Conservation (phyloP, 129 eudicot genomes). For the Pittosporum tobira region DNA sequence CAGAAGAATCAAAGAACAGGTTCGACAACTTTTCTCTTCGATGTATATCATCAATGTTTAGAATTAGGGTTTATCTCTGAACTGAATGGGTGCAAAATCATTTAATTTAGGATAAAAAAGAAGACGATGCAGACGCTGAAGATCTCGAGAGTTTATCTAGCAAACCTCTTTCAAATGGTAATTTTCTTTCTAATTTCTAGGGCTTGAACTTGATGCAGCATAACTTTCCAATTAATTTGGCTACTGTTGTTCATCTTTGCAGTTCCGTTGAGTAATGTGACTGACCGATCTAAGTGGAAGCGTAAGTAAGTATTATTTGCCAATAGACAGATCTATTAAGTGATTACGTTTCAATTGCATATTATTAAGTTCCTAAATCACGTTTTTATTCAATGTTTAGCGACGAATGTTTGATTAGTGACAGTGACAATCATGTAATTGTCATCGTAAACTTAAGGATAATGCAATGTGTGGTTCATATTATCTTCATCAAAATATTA, state of each 20-base stretch:
- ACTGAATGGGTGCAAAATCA: slow-evolving; percentile 4
- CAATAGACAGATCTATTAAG: no score
- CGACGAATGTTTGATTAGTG: no score
- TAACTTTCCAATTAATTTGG: neutral
- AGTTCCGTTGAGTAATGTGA: slow-evolving; percentile 26
- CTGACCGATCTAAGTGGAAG: slow-evolving; percentile 74
- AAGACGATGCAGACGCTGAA: slow-evolving; percentile 27
- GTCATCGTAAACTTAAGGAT: no score
- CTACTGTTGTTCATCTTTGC: slow-evolving; percentile 9
- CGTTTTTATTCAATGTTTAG: slow-evolving; percentile 5
- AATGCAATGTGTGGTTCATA: no score
- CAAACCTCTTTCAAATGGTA: slow-evolving; percentile 43
- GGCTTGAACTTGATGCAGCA: slow-evolving; percentile 10
- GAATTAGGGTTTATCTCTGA: neutral
- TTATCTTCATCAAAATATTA: no score
- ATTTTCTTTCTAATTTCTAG: neutral
- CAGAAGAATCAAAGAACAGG: slow-evolving; percentile 93
- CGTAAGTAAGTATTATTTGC: slow-evolving; percentile 51
- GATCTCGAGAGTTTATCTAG: slow-evolving; percentile 61
- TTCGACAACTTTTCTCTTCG: slow-evolving; percentile 13
- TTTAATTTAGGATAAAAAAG: slow-evolving; percentile 52
- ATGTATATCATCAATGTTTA: neutral
- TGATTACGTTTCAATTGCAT: no score
- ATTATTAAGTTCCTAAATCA: no score
- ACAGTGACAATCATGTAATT: no score